These are phyloP conservation scores for Setaria viridis DNA, from an alignment of 202 grass and related monocot genomes.

Conservation along the genomic window DNA sequence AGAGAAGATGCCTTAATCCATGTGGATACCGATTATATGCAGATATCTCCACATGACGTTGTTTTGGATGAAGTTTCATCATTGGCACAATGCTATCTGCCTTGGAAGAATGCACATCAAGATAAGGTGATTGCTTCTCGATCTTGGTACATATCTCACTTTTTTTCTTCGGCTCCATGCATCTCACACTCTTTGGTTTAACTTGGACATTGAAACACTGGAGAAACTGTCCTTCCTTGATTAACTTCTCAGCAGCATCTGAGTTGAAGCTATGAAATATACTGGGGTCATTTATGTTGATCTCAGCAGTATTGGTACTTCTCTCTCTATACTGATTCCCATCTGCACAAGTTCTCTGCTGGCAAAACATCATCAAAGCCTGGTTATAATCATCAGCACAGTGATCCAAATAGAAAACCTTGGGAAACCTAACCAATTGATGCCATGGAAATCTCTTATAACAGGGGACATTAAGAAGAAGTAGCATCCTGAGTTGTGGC, in stretches of 20 bases:
- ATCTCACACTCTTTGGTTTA: neutral
- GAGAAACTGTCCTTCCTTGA: neutral
- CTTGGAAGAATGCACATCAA: neutral
- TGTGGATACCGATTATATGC: neutral
- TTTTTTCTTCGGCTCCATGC: neutral
- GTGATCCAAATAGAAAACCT: neutral
- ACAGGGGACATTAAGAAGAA: neutral
- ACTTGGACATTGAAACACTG: neutral
- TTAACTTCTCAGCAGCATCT: neutral
- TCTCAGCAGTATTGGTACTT: neutral
- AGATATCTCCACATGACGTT: constrained; percentile 9
- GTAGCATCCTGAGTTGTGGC: neutral
- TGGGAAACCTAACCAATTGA: neutral
- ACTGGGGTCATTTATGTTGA: constrained; percentile 1
- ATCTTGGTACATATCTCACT: neutral
- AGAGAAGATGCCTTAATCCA: constrained; percentile 9
- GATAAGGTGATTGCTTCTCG: neutral
- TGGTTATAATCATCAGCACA: neutral
- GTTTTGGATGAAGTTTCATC: neutral
- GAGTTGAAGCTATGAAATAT: constrained; percentile 8
- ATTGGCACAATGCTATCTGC: neutral
- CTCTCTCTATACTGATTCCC: neutral
- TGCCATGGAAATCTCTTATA: constrained; percentile 24
- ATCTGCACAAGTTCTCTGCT: neutral
- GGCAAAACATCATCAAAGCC: neutral